Percentiles rank a stretch among this genome's conserved stretches.
phyloP scores from a whole-genome alignment of 192 early-diverging fungal genomes.

The Coemansia sp. region DNA sequence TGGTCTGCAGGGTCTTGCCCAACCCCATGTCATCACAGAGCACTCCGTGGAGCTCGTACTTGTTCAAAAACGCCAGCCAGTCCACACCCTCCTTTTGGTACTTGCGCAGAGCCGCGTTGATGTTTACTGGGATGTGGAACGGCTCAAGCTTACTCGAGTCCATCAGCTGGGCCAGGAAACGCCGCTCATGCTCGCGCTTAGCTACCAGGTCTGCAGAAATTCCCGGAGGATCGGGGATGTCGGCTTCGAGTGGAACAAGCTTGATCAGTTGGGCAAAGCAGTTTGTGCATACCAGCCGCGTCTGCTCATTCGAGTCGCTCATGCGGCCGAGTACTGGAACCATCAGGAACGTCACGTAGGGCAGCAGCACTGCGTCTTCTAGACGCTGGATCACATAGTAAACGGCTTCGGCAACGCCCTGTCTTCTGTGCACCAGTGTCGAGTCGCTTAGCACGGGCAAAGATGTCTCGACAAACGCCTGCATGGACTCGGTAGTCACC shows the following conservation, averaged over 20 bases:
- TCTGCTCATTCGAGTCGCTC: slow-evolving; percentile 89
- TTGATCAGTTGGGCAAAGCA: slow-evolving; percentile 95
- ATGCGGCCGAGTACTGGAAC: slow-evolving; percentile 95
- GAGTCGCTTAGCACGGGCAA: slow-evolving; percentile 78
- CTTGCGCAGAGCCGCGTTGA: slow-evolving; percentile 88
- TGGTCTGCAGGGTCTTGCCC: slow-evolving; percentile 96
- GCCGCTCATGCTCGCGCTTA: slow-evolving; percentile 83
- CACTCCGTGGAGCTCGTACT: slow-evolving; percentile 96
- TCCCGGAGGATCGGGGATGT: slow-evolving; percentile 90
- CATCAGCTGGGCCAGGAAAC: slow-evolving; percentile 91
- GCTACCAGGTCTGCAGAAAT: slow-evolving; percentile 73
- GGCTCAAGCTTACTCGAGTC: slow-evolving; percentile 83
- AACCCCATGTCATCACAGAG: slow-evolving; percentile 99
- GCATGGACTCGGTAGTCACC: slow-evolving; percentile 71
- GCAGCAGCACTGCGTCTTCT: slow-evolving; percentile 81
- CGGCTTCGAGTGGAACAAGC: slow-evolving; percentile 91
- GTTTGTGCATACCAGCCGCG: slow-evolving; percentile 86
- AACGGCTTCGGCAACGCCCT: slow-evolving; percentile 84
- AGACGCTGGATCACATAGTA: slow-evolving; percentile 76
- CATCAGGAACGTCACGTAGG: slow-evolving; percentile 97
- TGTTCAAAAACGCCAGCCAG: slow-evolving; percentile 97
- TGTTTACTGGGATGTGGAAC: slow-evolving; percentile 81
- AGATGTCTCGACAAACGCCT: slow-evolving; percentile 68
- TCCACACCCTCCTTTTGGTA: slow-evolving; percentile 99
- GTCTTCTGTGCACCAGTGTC: slow-evolving; percentile 62